Base-by-base conservation (phyloP, 352 stramenopile genomes). In the Achlya hypogyna region DNA sequence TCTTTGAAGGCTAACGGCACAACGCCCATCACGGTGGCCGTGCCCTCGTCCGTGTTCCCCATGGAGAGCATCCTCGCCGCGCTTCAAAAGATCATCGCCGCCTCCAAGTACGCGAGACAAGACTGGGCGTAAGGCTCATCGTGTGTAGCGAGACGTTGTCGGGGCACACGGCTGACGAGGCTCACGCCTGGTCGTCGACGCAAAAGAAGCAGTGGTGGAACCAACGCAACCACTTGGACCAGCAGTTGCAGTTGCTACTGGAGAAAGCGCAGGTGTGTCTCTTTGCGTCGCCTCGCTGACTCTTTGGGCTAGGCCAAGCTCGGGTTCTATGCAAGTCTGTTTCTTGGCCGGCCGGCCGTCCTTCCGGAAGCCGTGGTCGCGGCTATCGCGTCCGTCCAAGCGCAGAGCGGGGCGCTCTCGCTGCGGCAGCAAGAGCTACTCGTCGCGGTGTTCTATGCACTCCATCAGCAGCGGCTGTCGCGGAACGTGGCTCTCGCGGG, bases 151-250 rank as follows among this genome's bases (percentile, higher is more conserved):
- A 76, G 22, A 79, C 79, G 25, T 69, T 94, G 27, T 85, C 77
- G 43, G 82, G 81, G 0, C 74, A 92, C 45, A 81, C 77, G 4
- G 75, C 66, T 14, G 71, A 89, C 60, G 78, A 80, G 64, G 73
- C 79, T 14, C 67, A 74, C 5, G 72, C 74, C 34, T 92, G 79
- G 84, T 75, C 65, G 22, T 63, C 74, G 1, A 69, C 84, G 10
- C 75, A 83, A 45, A 93, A 92, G 65, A 88, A 84, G n/a, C 53
- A 77, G 27, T 94, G 86, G 86, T 94, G 86, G 86, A 74, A 69
- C 62, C 84, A 69, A 35, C 78, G 86, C 54, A 82, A 85, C 12
- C 43, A 78, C 20, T 66, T 93, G 1, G 74, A 94, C 62, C 70
- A 71, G 32, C 73, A 72, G 20, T 74, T 94, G 22, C 63, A 71